Evolutionary conservation across 768 basidiomycete genomes (phyloP).

Genomic region (Trichaptum fuscoviolaceum): DNA sequence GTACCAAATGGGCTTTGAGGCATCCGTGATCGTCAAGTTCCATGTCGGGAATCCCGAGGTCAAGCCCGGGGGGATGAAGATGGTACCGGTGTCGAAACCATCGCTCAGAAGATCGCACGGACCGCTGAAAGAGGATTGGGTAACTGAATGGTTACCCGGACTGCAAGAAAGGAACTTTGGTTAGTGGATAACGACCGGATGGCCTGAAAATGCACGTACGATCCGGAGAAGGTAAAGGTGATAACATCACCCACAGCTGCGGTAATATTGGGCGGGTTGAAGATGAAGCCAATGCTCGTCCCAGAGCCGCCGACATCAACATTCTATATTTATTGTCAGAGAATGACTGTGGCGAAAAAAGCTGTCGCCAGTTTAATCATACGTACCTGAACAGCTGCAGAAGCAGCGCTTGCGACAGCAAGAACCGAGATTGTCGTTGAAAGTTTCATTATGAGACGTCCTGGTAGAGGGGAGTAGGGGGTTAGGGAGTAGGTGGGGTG

Average conservation of each 20-base stretch:
- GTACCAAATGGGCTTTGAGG: slow-evolving; percentile 47
- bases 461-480: neutral
- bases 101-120: slow-evolving; percentile 40
- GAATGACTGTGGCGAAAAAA: neutral
- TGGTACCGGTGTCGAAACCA: slow-evolving; percentile 55
- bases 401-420: neutral
- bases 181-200: neutral
- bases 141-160: slow-evolving; percentile 50
- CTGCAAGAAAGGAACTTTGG: slow-evolving; percentile 16
- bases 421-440: neutral
- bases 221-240: slow-evolving; percentile 45
- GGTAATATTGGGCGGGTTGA: slow-evolving; percentile 37
- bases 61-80: slow-evolving; percentile 31
- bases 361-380: no score
- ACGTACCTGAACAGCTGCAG: slow-evolving; percentile 1
- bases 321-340: neutral
- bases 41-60: slow-evolving; percentile 32
- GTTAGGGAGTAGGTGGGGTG: neutral
- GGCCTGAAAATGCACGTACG: slow-evolving; percentile 24
- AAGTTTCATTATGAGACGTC: neutral
- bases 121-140: slow-evolving; percentile 41
- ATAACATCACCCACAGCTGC: slow-evolving; percentile 41
- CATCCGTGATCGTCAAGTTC: slow-evolving; percentile 48
- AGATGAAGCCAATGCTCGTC: slow-evolving; percentile 30
- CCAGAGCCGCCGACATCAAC: neutral